Conservation (phyloP, 257 asterid species). For the Nicotiana attenuata region DNA sequence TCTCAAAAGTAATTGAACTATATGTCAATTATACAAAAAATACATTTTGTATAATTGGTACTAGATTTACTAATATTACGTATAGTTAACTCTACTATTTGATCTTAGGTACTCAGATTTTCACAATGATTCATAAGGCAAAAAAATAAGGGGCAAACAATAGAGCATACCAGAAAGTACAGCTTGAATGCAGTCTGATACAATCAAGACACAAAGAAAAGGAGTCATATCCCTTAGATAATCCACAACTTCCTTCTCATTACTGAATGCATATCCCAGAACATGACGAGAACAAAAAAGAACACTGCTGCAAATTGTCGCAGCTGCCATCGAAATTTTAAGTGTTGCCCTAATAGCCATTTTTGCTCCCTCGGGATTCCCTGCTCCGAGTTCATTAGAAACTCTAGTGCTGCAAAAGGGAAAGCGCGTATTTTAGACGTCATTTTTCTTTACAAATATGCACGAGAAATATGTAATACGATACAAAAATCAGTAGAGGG, state of each 20-base stretch:
- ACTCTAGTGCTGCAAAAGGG: conserved; percentile 18
- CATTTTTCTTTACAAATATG: not conserved
- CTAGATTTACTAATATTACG: no score
- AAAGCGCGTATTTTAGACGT: not conserved
- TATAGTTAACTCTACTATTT: no score
- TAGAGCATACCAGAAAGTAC: conserved; percentile 16
- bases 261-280: conserved; percentile 22
- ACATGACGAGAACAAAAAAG: not conserved
- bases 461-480: not conserved
- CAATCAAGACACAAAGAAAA: conserved; percentile 17
- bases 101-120: not conserved
- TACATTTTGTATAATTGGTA: no score
- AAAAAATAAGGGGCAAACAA: not conserved
- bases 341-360: conserved; percentile 8
- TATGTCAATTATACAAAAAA: no score
- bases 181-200: conserved; percentile 16
- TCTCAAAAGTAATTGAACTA: no score
- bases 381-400: conserved; percentile 21
- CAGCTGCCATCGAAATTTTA: not conserved
- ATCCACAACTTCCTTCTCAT: conserved; percentile 22
- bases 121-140: not conserved
- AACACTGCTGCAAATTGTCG: not conserved
- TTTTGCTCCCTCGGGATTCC: conserved; percentile 15
- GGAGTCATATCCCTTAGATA: conserved; percentile 17
- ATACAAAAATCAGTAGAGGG: not conserved